phyloP scores from a whole-genome alignment of 1,284 basidiomycete species.

The Neotropicomus parvogracilis region DNA sequence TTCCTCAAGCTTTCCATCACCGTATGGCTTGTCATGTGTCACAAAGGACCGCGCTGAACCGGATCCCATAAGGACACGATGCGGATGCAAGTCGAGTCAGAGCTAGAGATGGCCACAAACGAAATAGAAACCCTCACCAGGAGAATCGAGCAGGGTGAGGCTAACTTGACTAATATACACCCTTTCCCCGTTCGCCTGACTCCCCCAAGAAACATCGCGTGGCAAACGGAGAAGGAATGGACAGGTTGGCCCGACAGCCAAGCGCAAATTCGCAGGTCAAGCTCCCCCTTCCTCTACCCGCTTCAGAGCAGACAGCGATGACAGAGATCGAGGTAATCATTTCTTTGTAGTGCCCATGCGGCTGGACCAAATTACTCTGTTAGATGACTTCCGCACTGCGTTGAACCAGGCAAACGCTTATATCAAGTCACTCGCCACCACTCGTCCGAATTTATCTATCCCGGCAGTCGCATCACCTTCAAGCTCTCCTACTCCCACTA shows the following conservation, averaged over 20 bases:
- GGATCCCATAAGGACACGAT: constrained; percentile 49
- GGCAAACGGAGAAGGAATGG: constrained; percentile 38
- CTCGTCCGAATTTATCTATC: constrained; percentile 47
- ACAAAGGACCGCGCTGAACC: constrained; percentile 9
- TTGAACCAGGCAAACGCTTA: constrained; percentile 57
- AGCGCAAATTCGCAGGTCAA: constrained; percentile 41
- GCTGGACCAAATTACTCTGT: constrained; percentile 15
- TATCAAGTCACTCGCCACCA: constrained; percentile 50
- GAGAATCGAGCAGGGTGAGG: constrained; percentile 60
- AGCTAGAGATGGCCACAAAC: constrained; percentile 66
- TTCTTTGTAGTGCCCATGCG: background rate
- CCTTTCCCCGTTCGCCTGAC: background rate
- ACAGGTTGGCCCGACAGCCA: constrained; percentile 28
- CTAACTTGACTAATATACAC: constrained; percentile 1
- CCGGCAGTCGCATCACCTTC: constrained; percentile 38
- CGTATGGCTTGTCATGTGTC: constrained; percentile 37
- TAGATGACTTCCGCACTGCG: constrained; percentile 68
- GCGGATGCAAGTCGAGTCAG: constrained; percentile 70
- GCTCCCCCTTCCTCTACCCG: constrained; percentile 27
- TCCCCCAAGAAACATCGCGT: constrained; percentile 39
- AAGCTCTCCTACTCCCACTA: constrained; percentile 33
- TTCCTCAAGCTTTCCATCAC: constrained; percentile 65
- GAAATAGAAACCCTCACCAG: constrained; percentile 66
- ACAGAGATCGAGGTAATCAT: constrained; percentile 32
- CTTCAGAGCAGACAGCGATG: constrained; percentile 37